A percentile compares a stretch with the other conserved stretches of the same genome.
These are phyloP conservation scores for Cystobasidiaceae sp. DNA, from an alignment of 1,284 basidiomycete species.

Conservation along the genomic window DNA sequence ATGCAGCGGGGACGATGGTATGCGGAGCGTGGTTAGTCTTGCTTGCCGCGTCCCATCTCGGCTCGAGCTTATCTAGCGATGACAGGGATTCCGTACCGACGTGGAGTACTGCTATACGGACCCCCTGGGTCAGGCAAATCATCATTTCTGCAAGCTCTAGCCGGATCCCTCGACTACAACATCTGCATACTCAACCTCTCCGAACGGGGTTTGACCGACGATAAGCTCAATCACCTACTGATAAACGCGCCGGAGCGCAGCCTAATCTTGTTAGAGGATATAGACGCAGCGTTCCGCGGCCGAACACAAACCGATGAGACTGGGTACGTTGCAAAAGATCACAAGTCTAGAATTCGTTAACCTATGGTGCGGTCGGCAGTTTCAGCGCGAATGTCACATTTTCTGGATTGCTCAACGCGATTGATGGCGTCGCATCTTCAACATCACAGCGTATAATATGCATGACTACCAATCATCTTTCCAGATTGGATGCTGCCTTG, in stretches of 20 bases:
- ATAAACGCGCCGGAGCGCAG: slow-evolving; percentile 89
- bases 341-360: no score
- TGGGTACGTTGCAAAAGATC: slow-evolving; percentile 56
- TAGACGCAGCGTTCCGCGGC: slow-evolving; percentile 96
- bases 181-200: slow-evolving; percentile 95
- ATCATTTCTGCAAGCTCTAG: slow-evolving; percentile 95
- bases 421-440: slow-evolving; percentile 95
- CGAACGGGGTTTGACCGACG: slow-evolving; percentile 91
- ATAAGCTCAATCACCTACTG: slow-evolving; percentile 89
- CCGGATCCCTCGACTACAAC: slow-evolving; percentile 86
- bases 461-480: slow-evolving; percentile 96
- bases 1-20: slow-evolving; percentile 86
- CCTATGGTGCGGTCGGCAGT: slow-evolving; percentile 14
- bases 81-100: slow-evolving; percentile 91
- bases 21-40: slow-evolving; percentile 73
- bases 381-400: slow-evolving; percentile 72
- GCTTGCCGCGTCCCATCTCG: background rate
- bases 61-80: background rate
- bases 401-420: slow-evolving; percentile 92
- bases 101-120: slow-evolving; percentile 91
- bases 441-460: slow-evolving; percentile 92
- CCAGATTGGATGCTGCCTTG: slow-evolving; percentile 77
- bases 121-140: slow-evolving; percentile 98
- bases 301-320: slow-evolving; percentile 82
- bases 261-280: slow-evolving; percentile 90